Evolutionary conservation across 441 rosid species (phyloP), one percentile per base, ranked within the genome.

Genomic region (Adansonia madagascariensis): DNA sequence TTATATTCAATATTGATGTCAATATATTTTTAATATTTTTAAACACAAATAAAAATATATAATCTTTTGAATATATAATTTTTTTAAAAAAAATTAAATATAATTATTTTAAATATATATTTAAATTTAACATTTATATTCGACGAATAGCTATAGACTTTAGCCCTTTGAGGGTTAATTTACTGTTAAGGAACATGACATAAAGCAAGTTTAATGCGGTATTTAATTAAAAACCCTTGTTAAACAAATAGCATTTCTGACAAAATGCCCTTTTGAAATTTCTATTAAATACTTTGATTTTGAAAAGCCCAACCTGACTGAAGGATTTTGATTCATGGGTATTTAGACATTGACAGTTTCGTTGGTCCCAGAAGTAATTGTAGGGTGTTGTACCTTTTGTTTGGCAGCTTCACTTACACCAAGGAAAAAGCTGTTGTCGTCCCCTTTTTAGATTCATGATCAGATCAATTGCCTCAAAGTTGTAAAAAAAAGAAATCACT

Each of bases 331-430:
- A 18, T 44, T 66, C 73, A 5, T 12, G 39, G 14, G 20, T 47
- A 22, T 7, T 69, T 69, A 47, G 73, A 69, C 14, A 69, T 69
- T 7, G 73, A 69, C 73, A 69, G 73, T 24, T 69, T 49, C 73
- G 24, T 22, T 47, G 73, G 73, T 69, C 73, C 73, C 57, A 22
- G 15, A 47, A 69, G 18, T 49, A 6, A 20, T 49, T 69, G 57
- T 22, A 69, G 18, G 11, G 9, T 47, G 39, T 67, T 27, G 56
- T 46, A 46, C 56, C 72, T 47, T 22, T 18, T 47, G 41, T 24
- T 12, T 49, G 24, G 73, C 41, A 69, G 20, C 39, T 47, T 18
- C 73, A 69, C 43, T 6, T 47, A 49, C 43, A 47, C 57, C 59
- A 69, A 31, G 31, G 39, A 20, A 64, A 64, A 64, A 39, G 70